Conservation (phyloP, 148 eudicot species). For the Cornus controversa region DNA sequence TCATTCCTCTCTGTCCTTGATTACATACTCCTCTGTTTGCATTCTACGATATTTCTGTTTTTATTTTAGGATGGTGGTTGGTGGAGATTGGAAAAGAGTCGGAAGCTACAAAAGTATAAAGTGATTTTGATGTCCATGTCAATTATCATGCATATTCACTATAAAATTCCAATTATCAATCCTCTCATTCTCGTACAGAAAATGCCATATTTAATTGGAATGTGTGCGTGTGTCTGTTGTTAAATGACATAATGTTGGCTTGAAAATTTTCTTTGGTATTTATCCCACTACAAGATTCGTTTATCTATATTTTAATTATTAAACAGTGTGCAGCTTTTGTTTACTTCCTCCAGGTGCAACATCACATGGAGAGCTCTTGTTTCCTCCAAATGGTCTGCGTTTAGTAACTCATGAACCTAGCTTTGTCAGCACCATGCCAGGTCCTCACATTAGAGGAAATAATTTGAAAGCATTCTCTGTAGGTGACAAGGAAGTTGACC, state of each 20-base stretch:
- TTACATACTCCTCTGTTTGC: neutral
- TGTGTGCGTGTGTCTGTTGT: neutral
- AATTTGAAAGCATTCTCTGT: slow-evolving; percentile 69
- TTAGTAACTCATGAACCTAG: slow-evolving; percentile 86
- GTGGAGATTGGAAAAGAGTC: neutral
- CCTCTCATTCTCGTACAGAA: neutral
- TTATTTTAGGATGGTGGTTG: neutral
- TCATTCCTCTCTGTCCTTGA: neutral
- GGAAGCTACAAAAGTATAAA: slow-evolving; percentile 3
- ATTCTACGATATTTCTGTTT: neutral
- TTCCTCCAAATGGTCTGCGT: slow-evolving; percentile 79
- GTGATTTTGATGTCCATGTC: neutral
- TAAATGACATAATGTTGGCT: neutral
- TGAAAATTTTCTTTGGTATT: neutral
- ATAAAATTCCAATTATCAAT: no score
- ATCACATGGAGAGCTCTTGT: slow-evolving; percentile 43
- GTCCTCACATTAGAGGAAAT: slow-evolving; percentile 91
- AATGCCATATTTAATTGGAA: neutral
- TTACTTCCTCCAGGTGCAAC: slow-evolving; percentile 34
- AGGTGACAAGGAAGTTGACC: slow-evolving; percentile 90
- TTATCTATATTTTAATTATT: neutral
- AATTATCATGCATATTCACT: neutral
- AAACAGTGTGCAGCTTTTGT: neutral
- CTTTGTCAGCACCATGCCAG: slow-evolving; percentile 68
- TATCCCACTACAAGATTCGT: neutral